Conservation (phyloP, 805 yeast genomes). For the Saturnispora ahearnii region DNA sequence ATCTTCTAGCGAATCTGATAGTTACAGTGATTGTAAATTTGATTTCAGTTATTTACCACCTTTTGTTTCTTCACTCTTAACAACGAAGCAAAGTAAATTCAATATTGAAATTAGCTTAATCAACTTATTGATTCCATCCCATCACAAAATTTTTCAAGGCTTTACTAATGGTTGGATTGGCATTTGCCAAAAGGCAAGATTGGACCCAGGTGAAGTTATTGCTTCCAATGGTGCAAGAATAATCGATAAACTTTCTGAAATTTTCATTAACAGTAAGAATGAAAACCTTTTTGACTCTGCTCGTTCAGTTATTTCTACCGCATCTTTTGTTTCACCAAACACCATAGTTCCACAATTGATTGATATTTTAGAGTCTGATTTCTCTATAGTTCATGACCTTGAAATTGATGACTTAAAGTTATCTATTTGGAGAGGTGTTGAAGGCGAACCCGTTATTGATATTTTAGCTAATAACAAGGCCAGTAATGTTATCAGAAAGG, state of each 20-base stretch:
- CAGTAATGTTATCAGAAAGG: conserved; percentile 46
- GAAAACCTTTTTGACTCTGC: conserved; percentile 39
- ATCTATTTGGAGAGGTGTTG: conserved; percentile 58
- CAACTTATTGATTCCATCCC: conserved; percentile 35
- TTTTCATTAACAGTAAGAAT: conserved; percentile 12
- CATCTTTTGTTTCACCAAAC: conserved; percentile 53
- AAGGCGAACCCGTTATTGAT: conserved; percentile 61
- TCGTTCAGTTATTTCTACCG: conserved; percentile 36
- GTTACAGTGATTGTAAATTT: conserved; percentile 16
- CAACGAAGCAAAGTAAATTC: conserved; percentile 20
- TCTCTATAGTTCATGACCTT: conserved; percentile 29
- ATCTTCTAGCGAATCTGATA: conserved; percentile 5
- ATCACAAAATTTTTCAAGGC: conserved; percentile 30
- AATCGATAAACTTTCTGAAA: conserved; percentile 17
- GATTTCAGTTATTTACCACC: conserved; percentile 25
- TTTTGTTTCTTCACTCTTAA: conserved; percentile 29
- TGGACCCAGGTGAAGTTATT: conserved; percentile 60
- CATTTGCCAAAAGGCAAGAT: conserved; percentile 45
- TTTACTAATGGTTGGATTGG: conserved; percentile 67
- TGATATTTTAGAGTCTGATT: conserved; percentile 33
- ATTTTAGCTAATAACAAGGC: conserved; percentile 37
- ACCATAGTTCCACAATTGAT: conserved; percentile 44
- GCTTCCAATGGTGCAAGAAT: conserved; percentile 18
- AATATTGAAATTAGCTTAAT: conserved; percentile 27
- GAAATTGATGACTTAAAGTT: conserved; percentile 42